Percentiles rank a stretch among this genome's conserved stretches.
Evolutionary conservation across 2,329 filamentous ascomycete species (phyloP).

Genomic region (Raffaelea ambrosiae): DNA sequence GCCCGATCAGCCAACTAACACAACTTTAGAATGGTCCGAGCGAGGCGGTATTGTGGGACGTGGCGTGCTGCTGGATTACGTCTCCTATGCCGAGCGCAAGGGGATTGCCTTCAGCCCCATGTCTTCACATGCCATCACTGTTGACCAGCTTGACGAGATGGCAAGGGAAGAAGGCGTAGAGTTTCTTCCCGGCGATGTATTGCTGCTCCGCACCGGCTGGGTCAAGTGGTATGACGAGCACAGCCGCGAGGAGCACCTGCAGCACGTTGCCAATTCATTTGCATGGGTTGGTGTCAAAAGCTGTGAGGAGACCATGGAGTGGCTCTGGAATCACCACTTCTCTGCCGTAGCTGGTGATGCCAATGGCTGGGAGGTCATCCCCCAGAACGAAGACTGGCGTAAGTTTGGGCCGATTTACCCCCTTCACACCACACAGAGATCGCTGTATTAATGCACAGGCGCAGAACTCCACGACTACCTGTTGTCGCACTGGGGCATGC

Average conservation of each 20-base stretch:
- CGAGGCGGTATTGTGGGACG: constrained; percentile 43
- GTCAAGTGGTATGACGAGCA: constrained; percentile 48
- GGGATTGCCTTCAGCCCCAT: constrained; percentile 43
- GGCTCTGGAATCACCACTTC: constrained; percentile 64
- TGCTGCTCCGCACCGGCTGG: constrained; percentile 57
- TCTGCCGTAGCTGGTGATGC: constrained; percentile 56
- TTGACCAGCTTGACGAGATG: constrained; percentile 46
- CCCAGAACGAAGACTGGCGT: constrained; percentile 15
- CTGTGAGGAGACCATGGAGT: constrained; percentile 45
- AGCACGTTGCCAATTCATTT: constrained; percentile 18
- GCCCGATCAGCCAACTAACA: neutral
- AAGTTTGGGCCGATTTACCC: constrained; percentile 11
- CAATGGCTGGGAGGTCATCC: constrained; percentile 46
- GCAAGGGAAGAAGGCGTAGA: constrained; percentile 53
- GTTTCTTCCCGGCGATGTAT: constrained; percentile 55
- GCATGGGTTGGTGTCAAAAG: constrained; percentile 31
- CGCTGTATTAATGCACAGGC: no score
- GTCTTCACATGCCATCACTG: constrained; percentile 42
- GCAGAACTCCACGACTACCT: constrained; percentile 38
- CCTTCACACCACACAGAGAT: neutral
- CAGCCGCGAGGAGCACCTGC: constrained; percentile 23
- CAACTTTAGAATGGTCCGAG: constrained; percentile 7
- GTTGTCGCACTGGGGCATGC: constrained; percentile 42
- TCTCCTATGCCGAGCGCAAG: constrained; percentile 37
- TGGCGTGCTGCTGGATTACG: constrained; percentile 48